A percentile compares a stretch with the other conserved stretches of the same genome.
Conservation (phyloP, 352 stramenopile species). For the Thalassiosira mediterranea region DNA sequence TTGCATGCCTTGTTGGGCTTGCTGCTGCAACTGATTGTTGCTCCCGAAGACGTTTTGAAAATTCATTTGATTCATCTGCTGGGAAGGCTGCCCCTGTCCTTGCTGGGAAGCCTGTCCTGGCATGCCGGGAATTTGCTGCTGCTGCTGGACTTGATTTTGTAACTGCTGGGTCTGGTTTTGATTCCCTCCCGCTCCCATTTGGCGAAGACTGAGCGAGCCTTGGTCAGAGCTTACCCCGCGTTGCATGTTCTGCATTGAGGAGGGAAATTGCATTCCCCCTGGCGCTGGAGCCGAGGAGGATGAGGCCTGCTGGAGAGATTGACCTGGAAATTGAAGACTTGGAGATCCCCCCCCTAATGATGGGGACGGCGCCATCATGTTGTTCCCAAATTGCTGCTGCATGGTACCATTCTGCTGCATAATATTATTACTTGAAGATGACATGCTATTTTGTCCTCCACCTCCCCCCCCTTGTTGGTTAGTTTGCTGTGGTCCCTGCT, state of each 20-base stretch:
- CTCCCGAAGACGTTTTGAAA: constrained; percentile 23
- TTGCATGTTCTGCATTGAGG: too few species aligned
- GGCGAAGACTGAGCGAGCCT: neutral
- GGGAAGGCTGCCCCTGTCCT: constrained; percentile 6
- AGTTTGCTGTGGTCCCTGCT: neutral
- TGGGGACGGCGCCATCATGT: neutral
- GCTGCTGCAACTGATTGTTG: constrained; percentile 25
- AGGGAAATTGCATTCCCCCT: neutral
- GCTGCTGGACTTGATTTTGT: constrained; percentile 7
- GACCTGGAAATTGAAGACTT: too few species aligned
- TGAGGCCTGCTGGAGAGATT: too few species aligned
- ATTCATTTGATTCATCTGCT: constrained; percentile 3
- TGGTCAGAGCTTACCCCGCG: too few species aligned
- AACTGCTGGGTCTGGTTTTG: constrained; percentile 3
- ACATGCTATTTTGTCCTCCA: constrained; percentile 3
- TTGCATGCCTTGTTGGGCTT: constrained; percentile 27
- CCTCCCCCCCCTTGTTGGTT: neutral
- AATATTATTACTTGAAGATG: too few species aligned
- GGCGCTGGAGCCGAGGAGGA: too few species aligned
- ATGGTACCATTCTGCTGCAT: neutral
- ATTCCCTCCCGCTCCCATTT: too few species aligned
- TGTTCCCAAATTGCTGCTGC: constrained; percentile 11
- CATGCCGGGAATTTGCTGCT: neutral
- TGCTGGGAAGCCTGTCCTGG: constrained; percentile 4
- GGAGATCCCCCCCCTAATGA: neutral